Evolutionary conservation across 495 filamentous ascomycete species (phyloP).

Genomic region (Podospora didyma): DNA sequence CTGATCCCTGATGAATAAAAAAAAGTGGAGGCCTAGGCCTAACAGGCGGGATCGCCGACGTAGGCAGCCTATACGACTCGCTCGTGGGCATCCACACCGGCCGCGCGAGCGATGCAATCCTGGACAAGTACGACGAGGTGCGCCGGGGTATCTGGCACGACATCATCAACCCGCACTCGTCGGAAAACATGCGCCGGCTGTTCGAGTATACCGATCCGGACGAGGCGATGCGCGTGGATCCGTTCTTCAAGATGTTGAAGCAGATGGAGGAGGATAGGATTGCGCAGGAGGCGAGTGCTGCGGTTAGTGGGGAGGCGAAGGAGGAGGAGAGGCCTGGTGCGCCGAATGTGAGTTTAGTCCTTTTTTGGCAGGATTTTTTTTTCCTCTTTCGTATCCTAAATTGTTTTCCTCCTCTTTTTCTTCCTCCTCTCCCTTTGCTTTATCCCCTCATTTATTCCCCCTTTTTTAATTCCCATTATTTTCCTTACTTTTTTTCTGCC

Average conservation of each 20-base stretch:
- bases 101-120: constrained; percentile 43
- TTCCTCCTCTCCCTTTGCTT: no score
- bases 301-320: neutral
- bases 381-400: no score
- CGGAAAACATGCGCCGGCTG: constrained; percentile 37
- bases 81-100: constrained; percentile 44
- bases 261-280: constrained; percentile 34
- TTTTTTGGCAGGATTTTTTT: no score
- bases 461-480: constrained; percentile 7
- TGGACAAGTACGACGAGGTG: constrained; percentile 48
- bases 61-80: constrained; percentile 47
- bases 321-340: constrained; percentile 8
- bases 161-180: constrained; percentile 46
- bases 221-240: constrained; percentile 31
- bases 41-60: constrained; percentile 51
- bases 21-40: constrained; percentile 49
- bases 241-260: constrained; percentile 34
- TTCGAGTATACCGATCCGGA: constrained; percentile 29
- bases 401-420: no score
- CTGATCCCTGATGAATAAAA: no score
- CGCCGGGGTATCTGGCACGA: constrained; percentile 43
- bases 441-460: no score
- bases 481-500: constrained; percentile 21
- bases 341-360: no score
- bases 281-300: neutral